phyloP scores from a whole-genome alignment of 2,329 filamentous ascomycete species.

The Cyanodermella asteris region DNA sequence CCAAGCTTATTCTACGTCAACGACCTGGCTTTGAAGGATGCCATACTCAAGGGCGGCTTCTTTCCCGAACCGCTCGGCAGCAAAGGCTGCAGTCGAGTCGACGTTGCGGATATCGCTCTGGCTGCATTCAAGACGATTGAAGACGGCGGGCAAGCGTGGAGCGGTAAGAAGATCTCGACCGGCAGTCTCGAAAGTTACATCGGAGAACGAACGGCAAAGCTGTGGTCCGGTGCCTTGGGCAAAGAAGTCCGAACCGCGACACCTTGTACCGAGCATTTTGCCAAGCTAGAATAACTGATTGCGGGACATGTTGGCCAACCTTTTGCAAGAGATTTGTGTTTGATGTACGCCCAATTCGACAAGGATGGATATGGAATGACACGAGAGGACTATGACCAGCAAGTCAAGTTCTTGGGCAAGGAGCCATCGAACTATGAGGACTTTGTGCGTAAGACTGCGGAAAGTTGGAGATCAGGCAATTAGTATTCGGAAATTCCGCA shows the following conservation, averaged over 20 bases:
- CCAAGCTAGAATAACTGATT: no score
- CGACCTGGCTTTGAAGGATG: constrained; percentile 1
- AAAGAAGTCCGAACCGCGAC: no score
- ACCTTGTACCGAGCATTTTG: no score
- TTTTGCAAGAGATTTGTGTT: no score
- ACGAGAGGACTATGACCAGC: constrained; percentile 1
- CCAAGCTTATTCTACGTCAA: constrained; percentile 1
- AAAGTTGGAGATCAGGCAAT: not conserved
- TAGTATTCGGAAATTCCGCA: no score
- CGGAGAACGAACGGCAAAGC: no score
- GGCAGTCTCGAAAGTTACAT: constrained; percentile 1
- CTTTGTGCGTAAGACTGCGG: constrained; percentile 2
- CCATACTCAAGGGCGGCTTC: not conserved
- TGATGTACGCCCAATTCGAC: constrained; percentile 2
- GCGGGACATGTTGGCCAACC: no score
- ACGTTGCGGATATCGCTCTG: constrained; percentile 3
- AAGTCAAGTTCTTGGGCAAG: constrained; percentile 2
- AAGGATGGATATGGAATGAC: constrained; percentile 1
- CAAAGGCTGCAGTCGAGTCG: no score
- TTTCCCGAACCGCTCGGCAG: not conserved
- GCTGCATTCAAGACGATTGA: constrained; percentile 1
- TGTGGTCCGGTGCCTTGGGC: no score
- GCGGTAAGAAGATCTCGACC: constrained; percentile 1
- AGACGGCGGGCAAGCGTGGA: constrained; percentile 1
- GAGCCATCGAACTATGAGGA: constrained; percentile 2